Evolutionary conservation across 2,329 filamentous ascomycete genomes (phyloP).

Genomic region (Botrytis fabae): DNA sequence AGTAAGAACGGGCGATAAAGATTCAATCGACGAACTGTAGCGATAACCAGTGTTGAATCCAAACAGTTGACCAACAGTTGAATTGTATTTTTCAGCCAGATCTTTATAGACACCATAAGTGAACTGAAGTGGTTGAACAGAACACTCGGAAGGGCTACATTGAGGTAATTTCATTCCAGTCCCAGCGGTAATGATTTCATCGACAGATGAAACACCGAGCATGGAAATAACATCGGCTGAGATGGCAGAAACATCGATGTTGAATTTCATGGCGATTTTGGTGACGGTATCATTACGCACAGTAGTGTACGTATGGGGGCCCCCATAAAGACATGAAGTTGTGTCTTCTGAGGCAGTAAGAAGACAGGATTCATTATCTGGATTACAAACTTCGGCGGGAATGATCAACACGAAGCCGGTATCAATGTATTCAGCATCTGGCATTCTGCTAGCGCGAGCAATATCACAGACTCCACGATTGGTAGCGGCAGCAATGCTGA

Average conservation of each 20-base stretch:
- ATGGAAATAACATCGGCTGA: not conserved
- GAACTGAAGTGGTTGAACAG: constrained; percentile 2
- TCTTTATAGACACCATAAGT: constrained; percentile 6
- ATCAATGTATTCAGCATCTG: constrained; percentile 7
- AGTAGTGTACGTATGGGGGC: not conserved
- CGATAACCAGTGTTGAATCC: constrained; percentile 1
- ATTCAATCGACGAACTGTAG: not conserved
- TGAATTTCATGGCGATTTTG: not conserved
- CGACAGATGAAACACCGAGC: not conserved
- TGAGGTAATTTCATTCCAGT: not conserved
- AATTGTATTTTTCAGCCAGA: not conserved
- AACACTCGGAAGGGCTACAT: constrained; percentile 3
- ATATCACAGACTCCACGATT: constrained; percentile 6
- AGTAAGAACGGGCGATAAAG: not conserved
- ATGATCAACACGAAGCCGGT: not conserved
- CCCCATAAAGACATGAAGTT: not conserved
- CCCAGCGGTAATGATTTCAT: not conserved
- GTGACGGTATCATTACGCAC: not conserved
- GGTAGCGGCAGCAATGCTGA: constrained; percentile 6
- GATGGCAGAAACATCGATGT: not conserved
- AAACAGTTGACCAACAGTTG: not conserved
- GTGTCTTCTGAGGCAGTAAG: not conserved
- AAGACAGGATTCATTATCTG: not conserved
- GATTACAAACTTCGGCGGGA: not conserved
- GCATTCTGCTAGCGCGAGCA: constrained; percentile 8